Percentiles rank a stretch among this genome's conserved stretches.
These are phyloP conservation scores for Pontederia crassipes DNA, from an alignment of 176 grass and related monocot species.

Conservation along the genomic window DNA sequence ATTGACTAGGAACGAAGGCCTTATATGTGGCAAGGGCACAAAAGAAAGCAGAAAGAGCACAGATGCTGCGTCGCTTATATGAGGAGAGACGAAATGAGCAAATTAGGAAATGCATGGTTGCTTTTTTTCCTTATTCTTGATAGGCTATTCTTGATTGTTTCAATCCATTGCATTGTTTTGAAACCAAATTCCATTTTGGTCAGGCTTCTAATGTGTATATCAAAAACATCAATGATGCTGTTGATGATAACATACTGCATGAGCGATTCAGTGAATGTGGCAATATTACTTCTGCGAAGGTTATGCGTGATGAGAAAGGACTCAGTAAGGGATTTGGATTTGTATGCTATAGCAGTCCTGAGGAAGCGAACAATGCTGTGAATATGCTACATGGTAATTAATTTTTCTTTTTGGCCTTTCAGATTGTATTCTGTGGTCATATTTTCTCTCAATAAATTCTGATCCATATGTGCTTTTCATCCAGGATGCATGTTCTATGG, in stretches of 20 bases:
- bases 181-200: slow-evolving; percentile 4
- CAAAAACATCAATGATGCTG: slow-evolving; percentile 61
- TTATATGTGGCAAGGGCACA: slow-evolving; percentile 73
- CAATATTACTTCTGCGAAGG: slow-evolving; percentile 58
- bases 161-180: neutral
- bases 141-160: neutral
- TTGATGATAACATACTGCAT: slow-evolving; percentile 46
- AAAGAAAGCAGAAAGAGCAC: slow-evolving; percentile 69
- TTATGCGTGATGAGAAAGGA: slow-evolving; percentile 74
- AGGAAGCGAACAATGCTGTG: slow-evolving; percentile 64
- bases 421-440: neutral
- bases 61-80: slow-evolving; percentile 46
- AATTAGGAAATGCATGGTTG: slow-evolving; percentile 65
- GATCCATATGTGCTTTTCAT: slow-evolving; percentile 6
- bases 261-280: slow-evolving; percentile 65
- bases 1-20: slow-evolving; percentile 51
- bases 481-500: slow-evolving; percentile 65
- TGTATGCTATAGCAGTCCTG: slow-evolving; percentile 59
- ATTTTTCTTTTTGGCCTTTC: neutral
- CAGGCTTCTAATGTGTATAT: slow-evolving; percentile 81
- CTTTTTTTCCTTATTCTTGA: neutral
- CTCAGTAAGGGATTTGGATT: slow-evolving; percentile 88
- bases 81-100: slow-evolving; percentile 68
- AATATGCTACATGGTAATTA: slow-evolving; percentile 52
- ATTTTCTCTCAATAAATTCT: neutral